Evolutionary conservation across 2,329 filamentous ascomycete genomes (phyloP).

Genomic region (Dactylellina haptotyla): DNA sequence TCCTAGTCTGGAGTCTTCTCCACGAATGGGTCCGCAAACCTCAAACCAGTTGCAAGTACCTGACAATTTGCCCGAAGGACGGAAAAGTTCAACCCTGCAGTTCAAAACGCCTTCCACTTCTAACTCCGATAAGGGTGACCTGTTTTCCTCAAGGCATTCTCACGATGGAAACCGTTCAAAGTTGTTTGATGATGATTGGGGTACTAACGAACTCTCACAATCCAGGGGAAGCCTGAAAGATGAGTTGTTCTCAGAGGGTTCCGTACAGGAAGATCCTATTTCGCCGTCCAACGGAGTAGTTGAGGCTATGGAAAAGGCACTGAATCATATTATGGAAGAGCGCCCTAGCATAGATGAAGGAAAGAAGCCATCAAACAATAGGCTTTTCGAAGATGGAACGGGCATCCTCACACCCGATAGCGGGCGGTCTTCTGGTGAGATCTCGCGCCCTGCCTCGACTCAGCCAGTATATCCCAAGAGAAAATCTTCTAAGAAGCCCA

Average conservation of each 20-base stretch:
- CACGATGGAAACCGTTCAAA: constrained; percentile 53
- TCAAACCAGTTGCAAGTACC: constrained; percentile 40
- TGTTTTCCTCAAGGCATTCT: constrained; percentile 55
- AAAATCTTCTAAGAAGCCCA: constrained; percentile 63
- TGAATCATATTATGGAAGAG: constrained; percentile 91
- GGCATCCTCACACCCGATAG: constrained; percentile 40
- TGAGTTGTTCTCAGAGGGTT: constrained; percentile 47
- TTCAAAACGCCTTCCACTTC: constrained; percentile 30
- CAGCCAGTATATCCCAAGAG: constrained; percentile 59
- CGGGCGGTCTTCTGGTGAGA: constrained; percentile 50
- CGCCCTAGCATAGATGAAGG: constrained; percentile 73
- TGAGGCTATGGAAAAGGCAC: constrained; percentile 88
- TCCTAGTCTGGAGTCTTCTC: constrained; percentile 26
- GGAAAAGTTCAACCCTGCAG: constrained; percentile 27
- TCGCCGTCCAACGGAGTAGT: constrained; percentile 77
- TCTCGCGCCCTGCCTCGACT: constrained; percentile 38
- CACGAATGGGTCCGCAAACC: constrained; percentile 26
- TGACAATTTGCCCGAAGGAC: constrained; percentile 27
- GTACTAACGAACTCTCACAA: constrained; percentile 43
- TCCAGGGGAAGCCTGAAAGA: constrained; percentile 49
- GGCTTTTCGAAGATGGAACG: constrained; percentile 57
- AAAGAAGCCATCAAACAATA: constrained; percentile 27
- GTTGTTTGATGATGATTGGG: constrained; percentile 51
- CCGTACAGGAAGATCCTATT: constrained; percentile 43
- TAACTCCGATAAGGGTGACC: constrained; percentile 21